Base-by-base conservation (phyloP, 768 basidiomycete genomes). In the Kwoniella bestiolae region DNA sequence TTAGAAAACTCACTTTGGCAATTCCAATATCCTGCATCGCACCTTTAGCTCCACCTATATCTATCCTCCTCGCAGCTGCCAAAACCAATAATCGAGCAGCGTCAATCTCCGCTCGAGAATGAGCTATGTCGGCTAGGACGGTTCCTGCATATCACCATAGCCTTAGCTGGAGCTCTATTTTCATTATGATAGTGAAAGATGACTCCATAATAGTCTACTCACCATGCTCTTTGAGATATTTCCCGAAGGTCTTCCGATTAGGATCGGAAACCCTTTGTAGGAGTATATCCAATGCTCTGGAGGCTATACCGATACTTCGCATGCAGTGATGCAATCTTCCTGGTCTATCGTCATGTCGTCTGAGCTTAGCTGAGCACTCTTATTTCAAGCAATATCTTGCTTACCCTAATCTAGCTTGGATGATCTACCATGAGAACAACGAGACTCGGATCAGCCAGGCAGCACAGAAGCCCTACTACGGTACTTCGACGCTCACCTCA, bases 281-380 rank as follows among this genome's bases (percentile, higher is more conserved):
- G 87, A 97, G 88, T 55, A 91, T 82, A 75, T 96, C 92, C 62
- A 98, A 83, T 2, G 95, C 90, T 25, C 86, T 85, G 66, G 89
- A 87, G 1, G 96, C 96, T 23, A 86, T 86, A 23, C 96, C 96
- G 63, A 99, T 91, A 7, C 92, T 91, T 41, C 96, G 88, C 96
- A 99, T 99, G 84, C 95, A 96, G 78, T 94, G 92, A 75, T 95
- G 94, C 73, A 95, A 91, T 60, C 94, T 89, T n/a, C 94, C 94
- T 56, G 94, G 94, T 45, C 92, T 92, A 67, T 91, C 88, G 66
- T n/a, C 32, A 52, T 28, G 7, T 32, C n/a, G 46, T 31, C 23
- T 57, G 7, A 32, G n/a, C n/a, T 41, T 18, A 41, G 38, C 38
- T 28, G n/a, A 7, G 21, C 45, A n/a, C 11, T 26, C 16, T 12